Evolutionary conservation across 805 yeast species (phyloP), one percentile per base, ranked within the genome.

Genomic region (Citeromyces matritensis): DNA sequence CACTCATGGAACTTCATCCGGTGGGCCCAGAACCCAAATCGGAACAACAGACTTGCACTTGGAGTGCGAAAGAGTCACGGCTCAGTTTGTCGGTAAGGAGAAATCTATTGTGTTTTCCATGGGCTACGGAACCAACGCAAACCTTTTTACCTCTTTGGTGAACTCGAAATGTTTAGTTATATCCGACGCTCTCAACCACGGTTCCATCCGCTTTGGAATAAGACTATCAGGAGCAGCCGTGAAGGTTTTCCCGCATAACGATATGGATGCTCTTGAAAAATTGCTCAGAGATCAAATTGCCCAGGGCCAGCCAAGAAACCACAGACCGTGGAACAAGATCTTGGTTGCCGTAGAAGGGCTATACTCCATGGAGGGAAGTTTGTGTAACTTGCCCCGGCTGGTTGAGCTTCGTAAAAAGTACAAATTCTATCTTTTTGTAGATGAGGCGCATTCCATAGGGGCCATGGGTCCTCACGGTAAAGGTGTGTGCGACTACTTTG

Each of bases 391-490:
- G 42, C 95, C 95, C 4, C 63, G 57, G 36, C 48, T 86, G 29
- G 66, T 86, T 17, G 79, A 67, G 42, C 60, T 86, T 39, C 76
- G 79, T 44, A 68, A 80, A 25, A 82, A 81, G 49, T 91, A 93
- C 60, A 84, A 84, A 45, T 81, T 88, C 48, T 83, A 82, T 48
- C 57, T 91, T 32, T 91, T 81, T 47, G 81, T 93, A 38, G 99
- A 91, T 53, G 99, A 91, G 55, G 98, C 98, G 9, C 99, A 91
- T 54, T 88, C 97, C 4, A 79, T 91, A 46, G 99, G 99, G 45
- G 98, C 98, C n/a, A 67, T 91, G 58, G 99, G 99, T 19, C 91
- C 93, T 28, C 57, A 58, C 32, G 98, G 98, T 29, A 75, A 81
- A 48, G 99, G 99, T 48, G 79, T 91, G 24, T 86, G 96, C 59